Percentiles rank a stretch among this genome's conserved stretches.
Conservation (phyloP, 1,284 basidiomycete species). For the Mycena citricolor region DNA sequence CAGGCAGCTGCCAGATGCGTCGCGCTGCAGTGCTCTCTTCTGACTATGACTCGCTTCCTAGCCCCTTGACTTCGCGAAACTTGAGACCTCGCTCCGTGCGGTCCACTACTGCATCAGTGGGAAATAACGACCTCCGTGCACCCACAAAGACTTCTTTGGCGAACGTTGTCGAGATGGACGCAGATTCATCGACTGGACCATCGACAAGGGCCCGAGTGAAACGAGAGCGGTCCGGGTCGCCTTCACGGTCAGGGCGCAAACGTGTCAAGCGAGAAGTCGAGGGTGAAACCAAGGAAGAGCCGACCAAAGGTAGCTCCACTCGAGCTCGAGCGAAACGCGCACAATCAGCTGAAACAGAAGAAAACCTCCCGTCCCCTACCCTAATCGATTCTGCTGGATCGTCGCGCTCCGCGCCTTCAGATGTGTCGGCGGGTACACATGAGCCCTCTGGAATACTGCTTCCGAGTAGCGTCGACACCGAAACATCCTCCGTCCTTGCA, state of each 20-base stretch:
- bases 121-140: background rate
- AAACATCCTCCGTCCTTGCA: background rate
- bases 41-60: constrained; percentile 9
- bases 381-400: background rate
- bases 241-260: background rate
- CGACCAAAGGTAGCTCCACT: too few species aligned
- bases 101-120: background rate
- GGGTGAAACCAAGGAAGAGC: too few species aligned
- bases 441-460: background rate
- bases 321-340: too few species aligned
- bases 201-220: too few species aligned
- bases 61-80: constrained; percentile 14
- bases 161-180: too few species aligned
- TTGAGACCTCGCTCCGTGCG: constrained; percentile 11
- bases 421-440: background rate
- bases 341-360: too few species aligned
- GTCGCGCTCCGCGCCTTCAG: constrained; percentile 6
- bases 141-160: constrained; percentile 7
- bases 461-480: background rate
- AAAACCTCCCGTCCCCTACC: too few species aligned
- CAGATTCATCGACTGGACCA: too few species aligned
- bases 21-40: too few species aligned
- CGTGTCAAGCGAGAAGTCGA: too few species aligned
- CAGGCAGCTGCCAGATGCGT: too few species aligned
- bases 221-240: background rate